Evolutionary conservation across 371 early-diverging fungal species (phyloP).

Genomic region (Nematocida sp.): DNA sequence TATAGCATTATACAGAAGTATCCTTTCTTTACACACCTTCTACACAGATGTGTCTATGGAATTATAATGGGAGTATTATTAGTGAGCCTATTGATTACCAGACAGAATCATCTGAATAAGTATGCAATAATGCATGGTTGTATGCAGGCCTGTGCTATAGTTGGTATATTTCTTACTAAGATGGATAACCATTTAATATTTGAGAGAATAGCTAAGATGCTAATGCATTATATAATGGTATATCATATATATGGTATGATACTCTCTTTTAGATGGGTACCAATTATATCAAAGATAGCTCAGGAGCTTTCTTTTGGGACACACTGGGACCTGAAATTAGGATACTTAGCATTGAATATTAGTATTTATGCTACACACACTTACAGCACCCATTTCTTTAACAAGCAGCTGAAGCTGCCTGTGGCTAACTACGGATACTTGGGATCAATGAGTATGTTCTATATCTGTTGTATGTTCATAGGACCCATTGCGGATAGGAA

Average conservation of each 20-base stretch:
- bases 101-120: neutral
- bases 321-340: constrained; percentile 33
- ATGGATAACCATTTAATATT: neutral
- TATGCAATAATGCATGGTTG: neutral
- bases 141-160: neutral
- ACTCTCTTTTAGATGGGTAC: constrained; percentile 13
- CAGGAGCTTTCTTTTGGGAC: constrained; percentile 33
- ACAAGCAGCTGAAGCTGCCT: constrained; percentile 6
- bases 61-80: neutral
- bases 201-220: neutral
- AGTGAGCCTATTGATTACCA: neutral
- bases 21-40: neutral
- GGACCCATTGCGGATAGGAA: constrained; percentile 20
- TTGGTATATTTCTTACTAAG: neutral
- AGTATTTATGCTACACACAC: constrained; percentile 45
- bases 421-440: constrained; percentile 33
- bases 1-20: neutral
- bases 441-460: constrained; percentile 23
- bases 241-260: constrained; percentile 25
- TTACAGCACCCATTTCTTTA: constrained; percentile 24
- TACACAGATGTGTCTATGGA: constrained; percentile 8
- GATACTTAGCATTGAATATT: constrained; percentile 32
- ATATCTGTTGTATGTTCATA: constrained; percentile 18
- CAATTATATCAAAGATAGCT: constrained; percentile 23
- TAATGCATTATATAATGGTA: constrained; percentile 6